phyloP scores from a whole-genome alignment of 192 early-diverging fungal genomes.

The Diversispora eburnea region DNA sequence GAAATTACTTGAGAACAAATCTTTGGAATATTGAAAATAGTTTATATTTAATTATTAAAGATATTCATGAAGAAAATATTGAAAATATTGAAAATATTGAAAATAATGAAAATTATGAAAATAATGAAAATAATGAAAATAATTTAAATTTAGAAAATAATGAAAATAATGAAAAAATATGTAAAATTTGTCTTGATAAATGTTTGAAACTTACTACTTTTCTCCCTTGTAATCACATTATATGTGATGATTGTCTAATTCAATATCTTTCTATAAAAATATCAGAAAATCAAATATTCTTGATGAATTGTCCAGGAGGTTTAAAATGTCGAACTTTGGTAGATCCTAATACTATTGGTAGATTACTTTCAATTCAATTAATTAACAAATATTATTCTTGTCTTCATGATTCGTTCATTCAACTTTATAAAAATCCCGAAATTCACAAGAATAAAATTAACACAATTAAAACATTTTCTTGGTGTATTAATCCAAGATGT shows the following conservation, averaged over 20 bases:
- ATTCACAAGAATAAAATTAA: background rate
- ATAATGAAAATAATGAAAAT: background rate
- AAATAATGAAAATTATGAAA: background rate
- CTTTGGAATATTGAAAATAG: constrained; percentile 27
- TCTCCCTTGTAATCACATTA: constrained; percentile 17
- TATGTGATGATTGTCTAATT: constrained; percentile 21
- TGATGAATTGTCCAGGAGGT: constrained; percentile 12
- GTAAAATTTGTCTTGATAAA: constrained; percentile 21
- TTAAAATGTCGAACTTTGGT: constrained; percentile 13
- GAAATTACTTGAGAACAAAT: background rate
- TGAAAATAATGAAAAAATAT: constrained; percentile 5
- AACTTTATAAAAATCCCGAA: constrained; percentile 6
- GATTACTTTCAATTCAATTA: constrained; percentile 13
- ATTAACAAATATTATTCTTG: constrained; percentile 18
- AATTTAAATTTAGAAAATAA: background rate
- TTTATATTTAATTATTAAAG: background rate
- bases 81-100: constrained; percentile 9
- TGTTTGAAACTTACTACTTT: background rate
- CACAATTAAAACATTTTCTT: background rate
- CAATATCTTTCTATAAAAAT: constrained; percentile 26
- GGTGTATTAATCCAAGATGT: constrained; percentile 19
- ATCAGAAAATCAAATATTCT: constrained; percentile 19
- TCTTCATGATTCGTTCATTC: constrained; percentile 13
- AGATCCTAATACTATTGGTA: constrained; percentile 25
- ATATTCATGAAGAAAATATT: background rate